Conservation (phyloP, 2,329 filamentous ascomycete species). For the Diaporthe citriasiana region DNA sequence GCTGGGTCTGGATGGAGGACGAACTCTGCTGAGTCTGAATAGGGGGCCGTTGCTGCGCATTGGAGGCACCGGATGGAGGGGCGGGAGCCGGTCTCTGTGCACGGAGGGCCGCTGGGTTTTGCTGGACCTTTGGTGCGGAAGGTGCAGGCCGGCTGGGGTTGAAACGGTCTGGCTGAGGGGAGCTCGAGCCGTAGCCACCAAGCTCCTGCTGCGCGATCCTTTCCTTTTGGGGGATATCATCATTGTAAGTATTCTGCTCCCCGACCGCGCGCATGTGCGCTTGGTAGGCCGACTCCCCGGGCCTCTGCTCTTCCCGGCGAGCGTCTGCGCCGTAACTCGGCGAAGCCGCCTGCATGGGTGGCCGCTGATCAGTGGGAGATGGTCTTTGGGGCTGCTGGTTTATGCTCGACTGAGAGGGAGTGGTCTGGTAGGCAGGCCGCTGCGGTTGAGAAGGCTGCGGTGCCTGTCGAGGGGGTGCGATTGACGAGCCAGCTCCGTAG, state of each 20-base stretch:
- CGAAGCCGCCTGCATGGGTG: constrained; percentile 71
- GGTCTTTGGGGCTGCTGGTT: constrained; percentile 58
- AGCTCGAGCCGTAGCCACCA: constrained; percentile 71
- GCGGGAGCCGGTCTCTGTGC: constrained; percentile 88
- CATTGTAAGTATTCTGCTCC: constrained; percentile 86
- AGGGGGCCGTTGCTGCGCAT: constrained; percentile 59
- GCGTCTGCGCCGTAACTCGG: constrained; percentile 66
- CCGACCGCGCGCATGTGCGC: constrained; percentile 69
- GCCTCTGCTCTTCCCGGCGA: constrained; percentile 65
- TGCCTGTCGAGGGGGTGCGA: constrained; percentile 73
- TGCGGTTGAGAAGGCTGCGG: constrained; percentile 73
- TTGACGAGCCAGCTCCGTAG: constrained; percentile 68
- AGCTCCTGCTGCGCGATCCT: constrained; percentile 91
- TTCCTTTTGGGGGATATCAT: constrained; percentile 86
- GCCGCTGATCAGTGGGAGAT: constrained; percentile 63
- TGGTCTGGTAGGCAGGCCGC: constrained; percentile 58
- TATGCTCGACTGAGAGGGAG: constrained; percentile 53
- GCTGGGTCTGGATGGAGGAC: constrained; percentile 60
- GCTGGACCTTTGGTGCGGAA: constrained; percentile 77
- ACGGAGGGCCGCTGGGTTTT: constrained; percentile 68
- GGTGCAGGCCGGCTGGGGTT: constrained; percentile 89
- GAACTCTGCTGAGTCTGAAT: constrained; percentile 66
- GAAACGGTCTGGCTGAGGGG: constrained; percentile 75
- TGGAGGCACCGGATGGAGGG: constrained; percentile 61
- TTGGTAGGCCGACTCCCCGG: constrained; percentile 70